Evolutionary conservation across 768 basidiomycete genomes (phyloP).

Genomic region (Termitomyces sp.): DNA sequence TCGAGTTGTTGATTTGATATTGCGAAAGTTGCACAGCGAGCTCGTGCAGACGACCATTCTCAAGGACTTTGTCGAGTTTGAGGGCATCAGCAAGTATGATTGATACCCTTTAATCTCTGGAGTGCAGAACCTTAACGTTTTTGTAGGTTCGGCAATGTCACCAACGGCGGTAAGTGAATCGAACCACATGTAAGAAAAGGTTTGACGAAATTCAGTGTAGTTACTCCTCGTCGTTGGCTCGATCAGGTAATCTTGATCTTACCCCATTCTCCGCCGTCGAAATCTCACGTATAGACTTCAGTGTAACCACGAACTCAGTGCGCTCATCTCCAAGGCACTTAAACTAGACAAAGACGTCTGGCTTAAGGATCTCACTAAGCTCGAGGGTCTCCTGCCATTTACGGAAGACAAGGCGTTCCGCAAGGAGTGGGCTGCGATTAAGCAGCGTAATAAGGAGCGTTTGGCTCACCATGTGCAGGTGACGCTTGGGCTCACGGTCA

Average conservation of each 20-base stretch:
- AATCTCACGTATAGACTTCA: slow-evolving; percentile 17
- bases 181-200: background rate
- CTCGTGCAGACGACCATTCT: slow-evolving; percentile 79
- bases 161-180: slow-evolving; percentile 77
- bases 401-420: slow-evolving; percentile 73
- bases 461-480: slow-evolving; percentile 71
- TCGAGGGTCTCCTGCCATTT: slow-evolving; percentile 71
- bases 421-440: slow-evolving; percentile 76
- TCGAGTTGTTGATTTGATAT: background rate
- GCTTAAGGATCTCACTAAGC: slow-evolving; percentile 77
- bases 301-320: slow-evolving; percentile 87
- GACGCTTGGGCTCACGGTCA: slow-evolving; percentile 64
- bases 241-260: slow-evolving; percentile 48
- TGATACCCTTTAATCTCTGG: slow-evolving; percentile 19
- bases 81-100: slow-evolving; percentile 74
- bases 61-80: slow-evolving; percentile 92
- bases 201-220: slow-evolving; percentile 23
- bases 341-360: slow-evolving; percentile 69
- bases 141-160: slow-evolving; percentile 76
- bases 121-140: background rate
- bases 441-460: slow-evolving; percentile 87
- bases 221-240: slow-evolving; percentile 92
- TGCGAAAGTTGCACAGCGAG: slow-evolving; percentile 64
- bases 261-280: background rate
- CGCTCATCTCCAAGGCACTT: slow-evolving; percentile 80